These are phyloP conservation scores for Aspergillus incahuasiensis DNA, from an alignment of 495 filamentous ascomycete species.

Conservation along the genomic window DNA sequence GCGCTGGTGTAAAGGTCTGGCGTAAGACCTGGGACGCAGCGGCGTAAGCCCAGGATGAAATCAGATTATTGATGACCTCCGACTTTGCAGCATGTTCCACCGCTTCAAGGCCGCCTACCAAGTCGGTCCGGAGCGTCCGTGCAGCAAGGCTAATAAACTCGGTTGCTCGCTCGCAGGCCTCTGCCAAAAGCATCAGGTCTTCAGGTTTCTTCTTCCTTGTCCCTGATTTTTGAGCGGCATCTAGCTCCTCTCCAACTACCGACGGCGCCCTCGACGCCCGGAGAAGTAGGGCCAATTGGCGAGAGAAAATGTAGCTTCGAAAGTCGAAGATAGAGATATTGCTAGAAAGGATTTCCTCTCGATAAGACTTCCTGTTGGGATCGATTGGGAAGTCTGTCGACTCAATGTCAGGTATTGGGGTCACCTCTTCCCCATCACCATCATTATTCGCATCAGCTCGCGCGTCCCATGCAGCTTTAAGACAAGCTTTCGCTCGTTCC, in stretches of 20 bases:
- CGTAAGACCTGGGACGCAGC: slow-evolving; percentile 71
- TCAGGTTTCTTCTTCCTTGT: slow-evolving; percentile 54
- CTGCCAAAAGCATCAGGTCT: slow-evolving; percentile 69
- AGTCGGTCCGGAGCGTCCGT: slow-evolving; percentile 70
- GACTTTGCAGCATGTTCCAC: slow-evolving; percentile 30
- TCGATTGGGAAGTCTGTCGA: slow-evolving; percentile 54
- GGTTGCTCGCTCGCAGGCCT: slow-evolving; percentile 72
- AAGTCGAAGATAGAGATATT: slow-evolving; percentile 98
- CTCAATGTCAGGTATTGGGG: slow-evolving; percentile 28
- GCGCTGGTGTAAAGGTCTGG: slow-evolving; percentile 65
- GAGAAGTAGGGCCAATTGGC: slow-evolving; percentile 79
- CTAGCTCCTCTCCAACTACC: slow-evolving; percentile 20
- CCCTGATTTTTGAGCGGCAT: slow-evolving; percentile 9
- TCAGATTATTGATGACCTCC: slow-evolving; percentile 71
- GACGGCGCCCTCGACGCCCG: slow-evolving; percentile 67
- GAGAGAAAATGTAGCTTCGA: slow-evolving; percentile 85
- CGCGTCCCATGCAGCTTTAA: slow-evolving; percentile 42
- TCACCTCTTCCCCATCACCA: slow-evolving; percentile 17
- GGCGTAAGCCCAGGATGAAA: slow-evolving; percentile 80
- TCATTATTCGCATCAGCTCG: not conserved
- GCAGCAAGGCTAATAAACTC: slow-evolving; percentile 77
- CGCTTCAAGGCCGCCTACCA: slow-evolving; percentile 41
- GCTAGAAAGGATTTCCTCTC: slow-evolving; percentile 90
- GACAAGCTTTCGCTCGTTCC: slow-evolving; percentile 48
- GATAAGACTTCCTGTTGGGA: slow-evolving; percentile 73